Evolutionary conservation across 2,329 filamentous ascomycete species (phyloP).

Genomic region (Fusarium armeniacum): DNA sequence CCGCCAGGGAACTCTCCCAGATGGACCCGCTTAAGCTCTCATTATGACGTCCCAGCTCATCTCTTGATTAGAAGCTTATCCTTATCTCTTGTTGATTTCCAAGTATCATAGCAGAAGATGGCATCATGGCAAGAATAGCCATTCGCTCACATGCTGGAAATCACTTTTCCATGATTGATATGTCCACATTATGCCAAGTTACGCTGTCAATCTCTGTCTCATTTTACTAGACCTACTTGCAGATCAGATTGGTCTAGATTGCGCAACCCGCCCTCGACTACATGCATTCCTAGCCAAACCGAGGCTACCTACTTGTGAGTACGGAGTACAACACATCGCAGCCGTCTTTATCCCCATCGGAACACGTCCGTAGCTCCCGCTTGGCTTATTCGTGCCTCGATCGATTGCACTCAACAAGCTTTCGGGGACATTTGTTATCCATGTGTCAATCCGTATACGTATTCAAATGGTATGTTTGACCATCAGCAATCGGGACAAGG

Average conservation of each 20-base stretch:
- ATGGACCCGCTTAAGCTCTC: slow-evolving; percentile 19
- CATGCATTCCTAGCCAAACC: not conserved
- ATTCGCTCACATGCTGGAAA: slow-evolving; percentile 7
- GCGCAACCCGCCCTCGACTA: not conserved
- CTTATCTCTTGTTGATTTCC: not conserved
- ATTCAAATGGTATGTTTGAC: slow-evolving; percentile 1
- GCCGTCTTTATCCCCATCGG: slow-evolving; percentile 22
- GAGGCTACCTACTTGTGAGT: not conserved
- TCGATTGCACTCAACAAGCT: slow-evolving; percentile 17
- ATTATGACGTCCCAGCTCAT: slow-evolving; percentile 16
- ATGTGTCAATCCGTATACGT: slow-evolving; percentile 12
- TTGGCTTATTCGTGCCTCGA: slow-evolving; percentile 3
- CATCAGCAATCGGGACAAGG: slow-evolving; percentile 14
- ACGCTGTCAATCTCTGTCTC: slow-evolving; percentile 1
- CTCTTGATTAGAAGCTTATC: slow-evolving; percentile 13
- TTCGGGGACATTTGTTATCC: slow-evolving; percentile 12
- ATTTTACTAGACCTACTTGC: slow-evolving; percentile 1
- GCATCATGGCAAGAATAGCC: slow-evolving; percentile 13
- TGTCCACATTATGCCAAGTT: slow-evolving; percentile 1
- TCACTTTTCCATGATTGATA: slow-evolving; percentile 15
- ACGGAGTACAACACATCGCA: slow-evolving; percentile 7
- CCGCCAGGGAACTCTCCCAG: not conserved
- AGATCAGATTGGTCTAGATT: slow-evolving; percentile 23
- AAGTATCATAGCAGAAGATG: not conserved
- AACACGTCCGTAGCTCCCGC: slow-evolving; percentile 27